Conservation (phyloP, 306 rosid genomes). For the Glycine tomentella region DNA sequence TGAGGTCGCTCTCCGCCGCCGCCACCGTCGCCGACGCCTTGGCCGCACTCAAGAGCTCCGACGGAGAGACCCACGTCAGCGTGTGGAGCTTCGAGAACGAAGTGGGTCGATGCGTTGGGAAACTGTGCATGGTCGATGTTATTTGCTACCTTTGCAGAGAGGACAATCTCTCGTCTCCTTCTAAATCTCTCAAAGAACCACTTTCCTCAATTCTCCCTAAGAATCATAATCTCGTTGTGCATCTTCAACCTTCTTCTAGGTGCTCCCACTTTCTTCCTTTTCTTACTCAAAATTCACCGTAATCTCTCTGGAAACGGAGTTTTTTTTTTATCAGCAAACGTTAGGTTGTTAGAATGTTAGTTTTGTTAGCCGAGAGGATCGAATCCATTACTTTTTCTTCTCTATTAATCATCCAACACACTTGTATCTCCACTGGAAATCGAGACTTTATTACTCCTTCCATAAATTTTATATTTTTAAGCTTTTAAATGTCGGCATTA, state of each 20-base stretch:
- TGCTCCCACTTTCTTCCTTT: conserved; percentile 22
- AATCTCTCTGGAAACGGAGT: not conserved
- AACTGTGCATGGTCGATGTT: conserved; percentile 87
- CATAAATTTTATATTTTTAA: too few species aligned
- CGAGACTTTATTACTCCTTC: too few species aligned
- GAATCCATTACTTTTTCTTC: too few species aligned
- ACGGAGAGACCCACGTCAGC: conserved; percentile 70
- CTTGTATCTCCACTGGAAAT: too few species aligned
- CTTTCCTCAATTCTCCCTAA: conserved; percentile 61
- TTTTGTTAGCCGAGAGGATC: too few species aligned
- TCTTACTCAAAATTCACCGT: not conserved
- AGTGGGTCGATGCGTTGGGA: conserved; percentile 72
- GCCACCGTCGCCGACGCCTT: conserved; percentile 82
- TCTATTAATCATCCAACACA: too few species aligned
- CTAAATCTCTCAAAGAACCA: conserved; percentile 68
- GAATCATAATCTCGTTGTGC: conserved; percentile 59
- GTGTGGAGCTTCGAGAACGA: conserved; percentile 77
- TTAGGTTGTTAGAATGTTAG: too few species aligned
- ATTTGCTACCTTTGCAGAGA: conserved; percentile 68
- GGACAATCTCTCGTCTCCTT: conserved; percentile 69
- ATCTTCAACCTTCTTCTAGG: conserved; percentile 84
- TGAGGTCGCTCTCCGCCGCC: conserved; percentile 71
- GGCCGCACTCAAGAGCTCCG: conserved; percentile 65
- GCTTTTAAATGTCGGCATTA: too few species aligned
- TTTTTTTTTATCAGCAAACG: not conserved